Base-by-base conservation (phyloP, 495 filamentous ascomycete species). In the Talaromyces wortmannii region DNA sequence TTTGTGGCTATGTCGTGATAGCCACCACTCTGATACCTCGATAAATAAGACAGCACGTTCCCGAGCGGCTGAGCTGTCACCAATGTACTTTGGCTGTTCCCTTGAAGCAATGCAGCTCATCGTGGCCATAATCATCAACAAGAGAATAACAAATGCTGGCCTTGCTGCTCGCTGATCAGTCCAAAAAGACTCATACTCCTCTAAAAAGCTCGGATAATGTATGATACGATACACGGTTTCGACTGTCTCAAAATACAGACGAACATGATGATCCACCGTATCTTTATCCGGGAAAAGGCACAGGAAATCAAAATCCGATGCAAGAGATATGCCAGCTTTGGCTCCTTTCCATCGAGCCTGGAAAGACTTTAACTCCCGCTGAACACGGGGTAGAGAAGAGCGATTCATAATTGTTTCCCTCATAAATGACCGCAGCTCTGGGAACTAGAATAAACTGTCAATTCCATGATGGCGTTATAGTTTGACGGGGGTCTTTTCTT, bases 181-280 rank as follows among this genome's bases (percentile, higher is more conserved):
- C 73, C 73, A 77, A 30, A 73, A 74, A 7, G 44, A 52, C 7
- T 61, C 55, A 60, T 83, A 83, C 47, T 81, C 77, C 6, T 60
- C 53, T 57, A 72, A 63, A 52, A 87, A 87, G 0, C 67, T 79
- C 11, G 82, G 82, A 2, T 76, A 59, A 55, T 87, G 84, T 10
- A 86, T 54, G 32, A 87, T 77, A 13, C 83, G 73, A 57, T 78
- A 71, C 3, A 71, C 77, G 0, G 75, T 78, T 60, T 88, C 84
- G 48, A 82, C 81, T 4, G 72, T 78, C 3, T 68, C 63, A 33
- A 85, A 72, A 65, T 88, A 88, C 3, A 78, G 52, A 8, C 67
- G 57, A n/a, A 79, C 65, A 53, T 85, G 68, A 36, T 66, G 55
- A 57, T 88, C 82, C 4, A 78, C 70, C 2, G 81, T 52, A 31